Evolutionary conservation across 805 yeast species (phyloP).

Genomic region (Starmerella potacharoeniae): DNA sequence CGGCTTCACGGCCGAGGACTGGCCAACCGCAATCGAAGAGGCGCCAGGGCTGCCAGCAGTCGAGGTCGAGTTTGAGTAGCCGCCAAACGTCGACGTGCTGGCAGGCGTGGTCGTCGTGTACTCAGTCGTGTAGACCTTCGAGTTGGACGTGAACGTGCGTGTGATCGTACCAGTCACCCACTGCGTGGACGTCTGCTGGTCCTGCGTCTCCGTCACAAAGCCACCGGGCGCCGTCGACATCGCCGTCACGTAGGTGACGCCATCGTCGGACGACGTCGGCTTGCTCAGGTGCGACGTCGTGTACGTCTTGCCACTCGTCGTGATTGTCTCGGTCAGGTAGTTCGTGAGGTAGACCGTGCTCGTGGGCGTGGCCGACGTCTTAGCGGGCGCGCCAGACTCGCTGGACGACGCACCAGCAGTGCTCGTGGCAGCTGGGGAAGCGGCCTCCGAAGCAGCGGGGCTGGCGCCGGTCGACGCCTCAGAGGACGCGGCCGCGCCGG

Average conservation of each 20-base stretch:
- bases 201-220: slow-evolving; percentile 9
- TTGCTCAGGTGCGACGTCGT: slow-evolving; percentile 12
- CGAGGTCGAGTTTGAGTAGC: not conserved
- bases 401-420: slow-evolving; percentile 3
- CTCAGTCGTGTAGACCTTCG: slow-evolving; percentile 12
- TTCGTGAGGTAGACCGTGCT: slow-evolving; percentile 16
- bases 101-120: slow-evolving; percentile 13
- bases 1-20: not conserved
- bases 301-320: slow-evolving; percentile 11
- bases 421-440: not conserved
- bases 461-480: not conserved
- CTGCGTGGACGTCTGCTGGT: slow-evolving; percentile 10
- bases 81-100: not conserved
- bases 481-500: not conserved
- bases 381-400: not conserved
- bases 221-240: slow-evolving; percentile 18
- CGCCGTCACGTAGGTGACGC: slow-evolving; percentile 16
- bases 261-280: slow-evolving; percentile 12
- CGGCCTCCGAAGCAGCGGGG: not conserved
- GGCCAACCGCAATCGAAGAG: not conserved
- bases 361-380: slow-evolving; percentile 6
- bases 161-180: slow-evolving; percentile 8
- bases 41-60: not conserved
- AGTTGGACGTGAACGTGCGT: slow-evolving; percentile 16
- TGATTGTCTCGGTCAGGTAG: slow-evolving; percentile 15